These are phyloP conservation scores for Metschnikowia kofuensis DNA, from an alignment of 805 yeast species.

Conservation along the genomic window DNA sequence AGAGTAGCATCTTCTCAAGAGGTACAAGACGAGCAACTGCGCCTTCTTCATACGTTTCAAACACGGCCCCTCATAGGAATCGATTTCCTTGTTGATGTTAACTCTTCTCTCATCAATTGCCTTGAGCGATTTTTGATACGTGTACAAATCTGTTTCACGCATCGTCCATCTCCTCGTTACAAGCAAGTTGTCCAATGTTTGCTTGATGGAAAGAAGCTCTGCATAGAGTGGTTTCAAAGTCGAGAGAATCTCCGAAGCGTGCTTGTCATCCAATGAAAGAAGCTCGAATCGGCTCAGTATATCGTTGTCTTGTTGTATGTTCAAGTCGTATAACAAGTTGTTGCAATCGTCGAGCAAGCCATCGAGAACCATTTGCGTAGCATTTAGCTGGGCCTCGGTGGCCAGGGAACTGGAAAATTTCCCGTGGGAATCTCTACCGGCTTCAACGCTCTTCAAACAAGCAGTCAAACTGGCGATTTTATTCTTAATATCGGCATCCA, in stretches of 20 bases:
- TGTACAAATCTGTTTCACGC: constrained; percentile 90
- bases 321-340: constrained; percentile 66
- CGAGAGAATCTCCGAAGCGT: constrained; percentile 35
- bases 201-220: constrained; percentile 61
- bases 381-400: constrained; percentile 21
- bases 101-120: constrained; percentile 72
- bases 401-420: constrained; percentile 36
- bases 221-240: constrained; percentile 54
- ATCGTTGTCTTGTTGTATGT: constrained; percentile 38
- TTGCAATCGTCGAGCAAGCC: constrained; percentile 84
- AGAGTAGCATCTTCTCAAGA: constrained; percentile 88
- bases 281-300: constrained; percentile 23
- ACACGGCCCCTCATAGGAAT: constrained; percentile 17
- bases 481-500: constrained; percentile 3
- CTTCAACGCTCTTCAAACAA: constrained; percentile 28
- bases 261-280: constrained; percentile 22
- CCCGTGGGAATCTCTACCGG: constrained; percentile 53
- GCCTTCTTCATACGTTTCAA: constrained; percentile 26
- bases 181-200: constrained; percentile 74
- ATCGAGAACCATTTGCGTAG: constrained; percentile 51
- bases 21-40: constrained; percentile 58
- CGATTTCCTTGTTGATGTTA: constrained; percentile 26
- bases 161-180: constrained; percentile 97
- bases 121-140: constrained; percentile 71
- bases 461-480: constrained; percentile 22